Evolutionary conservation across 208 protist genomes (phyloP).

Genomic region (Dictyostelium gargantuum): DNA sequence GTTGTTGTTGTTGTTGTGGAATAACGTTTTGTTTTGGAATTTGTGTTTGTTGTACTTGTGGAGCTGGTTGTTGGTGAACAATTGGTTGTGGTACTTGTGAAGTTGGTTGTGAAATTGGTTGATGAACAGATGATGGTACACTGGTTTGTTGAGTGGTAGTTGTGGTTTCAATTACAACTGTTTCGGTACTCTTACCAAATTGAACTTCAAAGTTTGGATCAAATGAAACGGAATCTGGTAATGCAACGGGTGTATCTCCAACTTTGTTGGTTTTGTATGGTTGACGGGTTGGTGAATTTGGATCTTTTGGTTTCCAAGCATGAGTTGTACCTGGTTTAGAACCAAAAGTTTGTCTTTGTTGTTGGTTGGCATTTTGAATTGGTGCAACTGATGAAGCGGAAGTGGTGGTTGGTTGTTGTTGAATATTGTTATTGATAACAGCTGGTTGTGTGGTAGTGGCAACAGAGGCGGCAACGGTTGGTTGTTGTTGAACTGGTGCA

Average conservation of each 20-base stretch:
- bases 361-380: too few species aligned
- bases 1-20: background rate
- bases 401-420: background rate
- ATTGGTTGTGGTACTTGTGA: background rate
- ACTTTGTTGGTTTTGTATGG: constrained; percentile 10
- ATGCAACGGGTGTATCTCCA: constrained; percentile 22
- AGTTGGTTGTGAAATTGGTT: background rate
- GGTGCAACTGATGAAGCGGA: background rate
- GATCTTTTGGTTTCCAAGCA: constrained; percentile 54
- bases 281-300: background rate
- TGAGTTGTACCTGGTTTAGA: constrained; percentile 52
- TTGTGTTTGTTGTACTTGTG: background rate
- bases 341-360: constrained; percentile 28
- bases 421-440: too few species aligned
- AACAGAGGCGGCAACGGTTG: background rate
- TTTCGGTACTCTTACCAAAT: constrained; percentile 40
- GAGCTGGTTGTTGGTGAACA: background rate
- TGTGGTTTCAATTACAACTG: background rate
- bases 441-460: background rate
- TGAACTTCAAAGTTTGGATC: constrained; percentile 64
- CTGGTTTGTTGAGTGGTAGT: background rate
- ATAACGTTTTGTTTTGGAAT: background rate
- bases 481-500: background rate
- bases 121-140: background rate
- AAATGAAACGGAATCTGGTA: constrained; percentile 46